A percentile compares a stretch with the other conserved stretches of the same genome.
These are phyloP conservation scores for Incumbomyces lentus DNA, from an alignment of 2,329 filamentous ascomycete species.

Conservation along the genomic window DNA sequence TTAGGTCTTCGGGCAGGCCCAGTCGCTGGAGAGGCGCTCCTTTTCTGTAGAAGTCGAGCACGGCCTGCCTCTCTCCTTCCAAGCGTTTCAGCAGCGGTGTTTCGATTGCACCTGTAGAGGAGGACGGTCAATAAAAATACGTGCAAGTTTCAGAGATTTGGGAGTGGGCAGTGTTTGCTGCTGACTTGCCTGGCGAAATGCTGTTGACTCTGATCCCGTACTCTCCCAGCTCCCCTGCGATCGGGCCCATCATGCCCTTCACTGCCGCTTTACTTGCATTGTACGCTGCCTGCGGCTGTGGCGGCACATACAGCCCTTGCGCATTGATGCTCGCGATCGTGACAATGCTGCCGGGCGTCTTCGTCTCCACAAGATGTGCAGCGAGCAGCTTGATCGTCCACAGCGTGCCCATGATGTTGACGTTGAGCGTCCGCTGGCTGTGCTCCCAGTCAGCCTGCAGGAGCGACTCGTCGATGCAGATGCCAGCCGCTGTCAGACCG, in stretches of 20 bases:
- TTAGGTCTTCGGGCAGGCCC: constrained; percentile 30
- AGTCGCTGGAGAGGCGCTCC: constrained; percentile 64
- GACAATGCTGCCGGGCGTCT: constrained; percentile 31
- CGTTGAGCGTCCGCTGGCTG: constrained; percentile 31
- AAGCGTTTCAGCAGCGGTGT: constrained; percentile 26
- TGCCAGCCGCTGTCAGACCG: constrained; percentile 20
- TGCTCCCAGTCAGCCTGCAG: constrained; percentile 35
- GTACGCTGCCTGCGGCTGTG: constrained; percentile 33
- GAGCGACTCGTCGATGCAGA: constrained; percentile 36
- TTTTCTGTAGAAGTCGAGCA: constrained; percentile 56
- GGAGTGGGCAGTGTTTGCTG: too few species aligned
- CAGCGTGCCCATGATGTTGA: constrained; percentile 32
- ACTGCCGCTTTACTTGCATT: constrained; percentile 37
- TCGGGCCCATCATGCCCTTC: constrained; percentile 30
- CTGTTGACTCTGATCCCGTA: constrained; percentile 24
- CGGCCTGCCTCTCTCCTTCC: constrained; percentile 65
- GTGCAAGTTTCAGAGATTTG: too few species aligned
- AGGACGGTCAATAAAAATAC: constrained; percentile 17
- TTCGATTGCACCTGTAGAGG: constrained; percentile 55
- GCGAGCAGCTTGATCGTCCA: constrained; percentile 32
- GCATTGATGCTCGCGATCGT: constrained; percentile 23
- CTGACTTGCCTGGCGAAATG: constrained; percentile 21
- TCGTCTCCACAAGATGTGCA: constrained; percentile 33
- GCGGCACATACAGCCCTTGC: constrained; percentile 19
- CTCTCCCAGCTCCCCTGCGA: constrained; percentile 30